Base-by-base conservation (phyloP, 2,329 filamentous ascomycete species). In the Colletotrichum tropicicola region DNA sequence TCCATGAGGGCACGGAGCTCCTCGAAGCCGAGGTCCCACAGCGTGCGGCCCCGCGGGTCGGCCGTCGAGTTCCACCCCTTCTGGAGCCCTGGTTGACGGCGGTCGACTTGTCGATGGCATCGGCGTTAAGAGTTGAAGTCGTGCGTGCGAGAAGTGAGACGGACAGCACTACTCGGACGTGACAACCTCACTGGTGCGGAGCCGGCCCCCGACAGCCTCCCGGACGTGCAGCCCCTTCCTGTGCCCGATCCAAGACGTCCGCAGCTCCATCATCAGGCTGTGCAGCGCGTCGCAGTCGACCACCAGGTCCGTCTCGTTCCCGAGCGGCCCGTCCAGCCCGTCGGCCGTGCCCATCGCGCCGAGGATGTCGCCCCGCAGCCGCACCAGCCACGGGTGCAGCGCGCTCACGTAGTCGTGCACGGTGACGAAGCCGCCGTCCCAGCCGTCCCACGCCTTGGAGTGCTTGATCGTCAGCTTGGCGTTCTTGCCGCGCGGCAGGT, bases 381-480 rank as follows among this genome's bases (percentile, higher is more conserved):
- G 30, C 68, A 68, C 19, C n/a, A 65, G 48, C 68, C 62, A 68
- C 17, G 62, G 62, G 41, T 69, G 65, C 59, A 66, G 48, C 2
- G 62, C 25, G 3, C 39, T 48, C 12, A 69, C 41, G 55, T 61
- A 69, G 59, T 69, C 62, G 37, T 61, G 68, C 0, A 69, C 59
- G 6, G 66, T 69, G 35, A 69, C 62, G 23, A 61, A 66, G 13
- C 56, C 56, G 21, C 59, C 53, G 35, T 35, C 32, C 13, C 10
- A 6, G 47, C 48, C 53, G n/a, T 43, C 17, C 39, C 39, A 43
- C n/a, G 39, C 6, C 0, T 23, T 1, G 13, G 28, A 32, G 28
- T 17, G 30, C 48, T 12, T 51, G 12, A 51, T 35, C 2, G 30
- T 23, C 48, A 37, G 10, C 13, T 35, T 51, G 6, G 30, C 6